Evolutionary conservation across 75 land plant genomes (phyloP), one percentile per base, ranked within the genome.

Genomic region (Pseudotsuga menziesii): DNA sequence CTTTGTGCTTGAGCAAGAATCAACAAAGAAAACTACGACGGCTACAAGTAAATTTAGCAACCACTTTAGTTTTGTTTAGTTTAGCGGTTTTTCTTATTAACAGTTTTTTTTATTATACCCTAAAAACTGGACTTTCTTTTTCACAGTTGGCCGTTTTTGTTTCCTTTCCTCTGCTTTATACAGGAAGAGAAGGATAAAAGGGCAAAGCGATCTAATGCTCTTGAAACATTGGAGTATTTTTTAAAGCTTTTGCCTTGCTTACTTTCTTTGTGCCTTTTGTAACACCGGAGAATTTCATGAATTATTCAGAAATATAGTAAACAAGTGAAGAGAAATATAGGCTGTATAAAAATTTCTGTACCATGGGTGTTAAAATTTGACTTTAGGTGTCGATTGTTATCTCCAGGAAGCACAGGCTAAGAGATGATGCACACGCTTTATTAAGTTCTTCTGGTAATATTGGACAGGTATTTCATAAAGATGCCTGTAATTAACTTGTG

Each of bases 181-280:
- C 62, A 95, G 96, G 89, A 93, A 63, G 94, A 90, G 83, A 88
- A 93, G 89, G 92, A 87, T 76, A 91, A 82, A 86, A 83, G 82
- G 75, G 69, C 73, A 3, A 54, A 82, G 76, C 80, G 82, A n/a
- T 76, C 79, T 3, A 78, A 85, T 78, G 88, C 81, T 62, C 72
- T 90, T 19, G 80, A 88, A 61, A 76, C 56, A 16, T 64, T 93
- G 15, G 82, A 88, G 98, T 93, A 91, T 69, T 89, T 79, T 82
- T 5, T n/a, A 17, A 13, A 58, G 29, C 55, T 63, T 72, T 22
- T 72, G 16, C 72, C 75, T 64, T 13, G 48, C 52, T 22, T 15
- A 57, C 14, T 2, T 32, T 75, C 60, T 11, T 57, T 73, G 61
- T 69, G 23, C 17, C 6, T 27, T 73, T 23, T 70, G 26, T 48